These are phyloP conservation scores for Cicer cuneatum DNA, from an alignment of 306 rosid genomes.

Conservation along the genomic window DNA sequence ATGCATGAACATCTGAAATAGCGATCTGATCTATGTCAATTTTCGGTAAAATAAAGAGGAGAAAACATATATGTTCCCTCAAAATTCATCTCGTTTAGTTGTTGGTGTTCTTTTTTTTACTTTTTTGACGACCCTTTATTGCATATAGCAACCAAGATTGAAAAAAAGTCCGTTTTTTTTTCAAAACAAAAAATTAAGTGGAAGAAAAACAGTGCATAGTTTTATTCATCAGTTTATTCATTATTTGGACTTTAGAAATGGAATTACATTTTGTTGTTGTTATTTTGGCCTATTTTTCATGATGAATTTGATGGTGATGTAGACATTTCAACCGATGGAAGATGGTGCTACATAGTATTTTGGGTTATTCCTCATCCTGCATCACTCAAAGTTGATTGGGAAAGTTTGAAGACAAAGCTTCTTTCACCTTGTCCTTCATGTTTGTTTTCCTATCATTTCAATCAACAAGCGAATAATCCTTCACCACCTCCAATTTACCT, in stretches of 20 bases:
- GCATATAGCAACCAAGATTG: neutral
- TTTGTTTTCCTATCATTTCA: slow-evolving; percentile 58
- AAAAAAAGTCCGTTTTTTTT: neutral
- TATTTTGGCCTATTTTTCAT: neutral
- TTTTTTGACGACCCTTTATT: neutral
- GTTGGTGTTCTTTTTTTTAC: neutral
- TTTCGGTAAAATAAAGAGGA: no score
- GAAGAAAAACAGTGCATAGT: neutral
- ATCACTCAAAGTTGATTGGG: slow-evolving; percentile 69
- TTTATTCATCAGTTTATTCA: slow-evolving; percentile 9
- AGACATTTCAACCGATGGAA: slow-evolving; percentile 89
- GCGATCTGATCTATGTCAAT: no score
- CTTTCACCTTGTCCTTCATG: slow-evolving; percentile 72
- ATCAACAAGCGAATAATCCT: slow-evolving; percentile 47
- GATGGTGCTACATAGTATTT: slow-evolving; percentile 78
- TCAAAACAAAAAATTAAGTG: neutral
- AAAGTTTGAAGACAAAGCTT: slow-evolving; percentile 67
- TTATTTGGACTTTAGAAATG: neutral
- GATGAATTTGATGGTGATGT: slow-evolving; percentile 37
- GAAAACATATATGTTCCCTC: no score
- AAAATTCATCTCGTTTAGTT: neutral
- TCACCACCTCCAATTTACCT: slow-evolving; percentile 63
- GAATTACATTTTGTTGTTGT: slow-evolving; percentile 21
- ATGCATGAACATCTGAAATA: no score
- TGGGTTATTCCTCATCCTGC: slow-evolving; percentile 72